Conservation (phyloP, 495 filamentous ascomycete genomes). For the Hypoxylon subgilvum region DNA sequence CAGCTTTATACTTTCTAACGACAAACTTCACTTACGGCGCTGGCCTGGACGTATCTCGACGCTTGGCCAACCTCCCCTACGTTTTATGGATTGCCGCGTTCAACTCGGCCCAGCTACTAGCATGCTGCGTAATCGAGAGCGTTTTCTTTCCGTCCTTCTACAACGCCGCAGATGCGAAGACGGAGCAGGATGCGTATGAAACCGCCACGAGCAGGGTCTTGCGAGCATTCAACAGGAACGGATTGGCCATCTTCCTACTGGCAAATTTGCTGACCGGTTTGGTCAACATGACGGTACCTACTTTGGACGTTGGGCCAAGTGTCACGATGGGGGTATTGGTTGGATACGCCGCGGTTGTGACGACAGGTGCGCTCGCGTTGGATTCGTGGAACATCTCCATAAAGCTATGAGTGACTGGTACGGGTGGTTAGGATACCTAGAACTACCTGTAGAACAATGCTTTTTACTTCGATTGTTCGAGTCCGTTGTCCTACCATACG, state of each 20-base stretch:
- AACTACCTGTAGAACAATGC: neutral
- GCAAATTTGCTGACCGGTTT: constrained; percentile 89
- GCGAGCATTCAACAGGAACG: constrained; percentile 84
- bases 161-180: constrained; percentile 54
- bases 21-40: constrained; percentile 72
- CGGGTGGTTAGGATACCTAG: too few relatives aligned
- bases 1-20: constrained; percentile 65
- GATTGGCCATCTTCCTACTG: constrained; percentile 81
- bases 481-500: too few relatives aligned
- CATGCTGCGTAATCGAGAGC: constrained; percentile 78
- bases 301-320: constrained; percentile 67
- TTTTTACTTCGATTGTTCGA: neutral
- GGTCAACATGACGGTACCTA: constrained; percentile 85
- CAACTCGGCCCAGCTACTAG: constrained; percentile 78
- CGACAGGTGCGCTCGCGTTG: constrained; percentile 70
- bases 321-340: constrained; percentile 75
- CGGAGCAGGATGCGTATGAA: constrained; percentile 64
- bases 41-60: constrained; percentile 77
- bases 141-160: constrained; percentile 76
- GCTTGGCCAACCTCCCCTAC: constrained; percentile 93
- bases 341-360: constrained; percentile 70
- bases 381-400: constrained; percentile 76
- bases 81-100: constrained; percentile 88
- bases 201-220: constrained; percentile 78
- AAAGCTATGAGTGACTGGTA: constrained; percentile 61